phyloP scores from a whole-genome alignment of 495 filamentous ascomycete species.

The Physcia stellaris region DNA sequence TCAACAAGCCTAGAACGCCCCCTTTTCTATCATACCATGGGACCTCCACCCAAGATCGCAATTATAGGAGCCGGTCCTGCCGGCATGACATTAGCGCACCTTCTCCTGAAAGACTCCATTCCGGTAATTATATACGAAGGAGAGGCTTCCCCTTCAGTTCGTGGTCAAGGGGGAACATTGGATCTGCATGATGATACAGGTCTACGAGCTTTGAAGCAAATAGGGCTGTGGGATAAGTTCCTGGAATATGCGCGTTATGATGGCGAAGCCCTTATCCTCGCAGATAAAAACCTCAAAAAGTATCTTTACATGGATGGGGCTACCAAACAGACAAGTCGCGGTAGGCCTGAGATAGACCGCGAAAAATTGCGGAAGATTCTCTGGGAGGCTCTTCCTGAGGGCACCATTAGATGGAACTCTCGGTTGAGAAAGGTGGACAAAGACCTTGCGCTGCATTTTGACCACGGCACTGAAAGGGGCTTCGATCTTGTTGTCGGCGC shows the following conservation, averaged over 20 bases:
- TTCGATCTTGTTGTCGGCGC: conserved; percentile 33
- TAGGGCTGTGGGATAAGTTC: conserved; percentile 35
- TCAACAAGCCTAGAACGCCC: too few relatives aligned
- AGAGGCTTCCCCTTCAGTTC: conserved; percentile 26
- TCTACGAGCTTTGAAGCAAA: conserved; percentile 34
- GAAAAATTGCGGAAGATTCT: conserved; percentile 17
- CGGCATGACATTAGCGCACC: conserved; percentile 39
- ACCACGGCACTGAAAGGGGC: conserved; percentile 6
- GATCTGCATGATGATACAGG: conserved; percentile 40
- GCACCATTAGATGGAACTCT: conserved; percentile 17
- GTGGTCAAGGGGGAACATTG: conserved; percentile 37
- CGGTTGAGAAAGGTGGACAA: conserved; percentile 14
- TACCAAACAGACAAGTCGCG: neutral
- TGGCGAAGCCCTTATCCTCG: conserved; percentile 27
- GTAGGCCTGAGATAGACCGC: conserved; percentile 26
- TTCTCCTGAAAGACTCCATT: conserved; percentile 30
- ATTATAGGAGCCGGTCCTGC: conserved; percentile 45
- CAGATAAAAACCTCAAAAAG: conserved; percentile 15
- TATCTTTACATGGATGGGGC: conserved; percentile 14
- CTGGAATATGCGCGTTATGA: conserved; percentile 28
- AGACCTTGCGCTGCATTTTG: conserved; percentile 4
- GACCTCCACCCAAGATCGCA: conserved; percentile 24
- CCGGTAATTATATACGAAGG: conserved; percentile 35
- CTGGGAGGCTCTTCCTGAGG: conserved; percentile 16
- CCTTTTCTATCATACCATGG: too few relatives aligned